Base-by-base conservation (phyloP, 805 yeast genomes). In the Myxozyma sirexii region DNA sequence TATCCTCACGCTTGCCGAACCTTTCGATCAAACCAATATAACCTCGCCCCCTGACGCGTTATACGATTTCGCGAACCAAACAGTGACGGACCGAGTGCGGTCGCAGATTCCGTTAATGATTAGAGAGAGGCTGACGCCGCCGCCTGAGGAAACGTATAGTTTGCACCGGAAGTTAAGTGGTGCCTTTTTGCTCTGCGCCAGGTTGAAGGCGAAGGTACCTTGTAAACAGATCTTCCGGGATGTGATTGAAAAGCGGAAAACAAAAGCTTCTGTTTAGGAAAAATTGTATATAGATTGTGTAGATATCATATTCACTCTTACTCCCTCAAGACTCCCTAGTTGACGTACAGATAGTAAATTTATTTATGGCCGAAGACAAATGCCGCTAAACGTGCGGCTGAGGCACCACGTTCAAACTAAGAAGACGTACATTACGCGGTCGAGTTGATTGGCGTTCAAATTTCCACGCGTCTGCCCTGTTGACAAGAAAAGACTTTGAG, bases 61-160 rank as follows among this genome's bases (percentile, higher is more conserved):
- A 7, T 94, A 84, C 72, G 87, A 88, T 71, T 94, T 94, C 76
- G 77, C 82, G 27, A 77, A 82, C 57, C 99, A 94, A 74, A 92
- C 97, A 13, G 93, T 94, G 44, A 91, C 98, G 4, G 97, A 90
- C 66, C 82, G 98, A 64, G 97, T 94, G 23, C 82, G 96, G 65
- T 86, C 83, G 2, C 91, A 92, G 69, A 90, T 94, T 66, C 85
- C 90, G 1, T 76, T 92, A 55, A 94, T 94, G 99, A 79, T 94
- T 62, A 83, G 86, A 62, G 97, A 94, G 74, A 83, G 99, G 67
- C 78, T 94, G 62, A 84, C 97, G 2, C 97, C 99, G 2, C 99
- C 99, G 13, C 99, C 99, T 1, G 98, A 94, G 70, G 99, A 94
- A 74, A 94, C 99, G 0, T 94, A 94, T 72, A 88, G 96, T n/a